Evolutionary conservation across 2,329 filamentous ascomycete genomes (phyloP).

Genomic region (Bipolaris victoriae): DNA sequence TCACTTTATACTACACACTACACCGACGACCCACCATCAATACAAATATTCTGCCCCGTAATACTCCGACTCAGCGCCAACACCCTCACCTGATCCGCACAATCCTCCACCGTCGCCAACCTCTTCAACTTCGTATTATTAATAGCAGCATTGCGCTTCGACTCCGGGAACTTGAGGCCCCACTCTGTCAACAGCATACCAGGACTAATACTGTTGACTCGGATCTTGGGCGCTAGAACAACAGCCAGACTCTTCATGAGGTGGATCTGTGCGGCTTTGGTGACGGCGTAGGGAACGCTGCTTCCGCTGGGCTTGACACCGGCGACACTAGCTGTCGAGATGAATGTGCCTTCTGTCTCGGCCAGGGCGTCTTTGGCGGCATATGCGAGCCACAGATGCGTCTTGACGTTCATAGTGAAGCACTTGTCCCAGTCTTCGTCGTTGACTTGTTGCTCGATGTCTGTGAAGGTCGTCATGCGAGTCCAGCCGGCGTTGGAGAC

Average conservation of each 20-base stretch:
- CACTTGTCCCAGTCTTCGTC: conserved; percentile 71
- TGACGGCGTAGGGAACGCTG: conserved; percentile 75
- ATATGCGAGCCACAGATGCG: conserved; percentile 59
- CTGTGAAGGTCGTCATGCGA: conserved; percentile 63
- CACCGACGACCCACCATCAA: conserved; percentile 44
- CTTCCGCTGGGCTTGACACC: conserved; percentile 69
- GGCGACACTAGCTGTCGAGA: conserved; percentile 68
- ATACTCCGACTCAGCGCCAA: conserved; percentile 45
- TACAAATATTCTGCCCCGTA: conserved; percentile 48
- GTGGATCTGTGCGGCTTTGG: conserved; percentile 76
- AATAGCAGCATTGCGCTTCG: conserved; percentile 52
- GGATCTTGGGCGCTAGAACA: conserved; percentile 66
- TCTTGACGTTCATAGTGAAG: conserved; percentile 67
- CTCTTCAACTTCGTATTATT: conserved; percentile 56
- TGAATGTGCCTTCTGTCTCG: conserved; percentile 65
- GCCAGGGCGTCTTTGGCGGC: conserved; percentile 65
- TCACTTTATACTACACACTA: neutral
- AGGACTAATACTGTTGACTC: conserved; percentile 69
- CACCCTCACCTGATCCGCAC: conserved; percentile 45
- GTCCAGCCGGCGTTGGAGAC: conserved; percentile 66
- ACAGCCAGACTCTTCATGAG: conserved; percentile 69
- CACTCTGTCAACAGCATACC: conserved; percentile 67
- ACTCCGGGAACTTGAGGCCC: conserved; percentile 56
- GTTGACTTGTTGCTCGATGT: conserved; percentile 63
- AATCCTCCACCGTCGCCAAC: conserved; percentile 60